phyloP scores from a whole-genome alignment of 345 rosid genomes.

The Chamaenerion angustifolium region DNA sequence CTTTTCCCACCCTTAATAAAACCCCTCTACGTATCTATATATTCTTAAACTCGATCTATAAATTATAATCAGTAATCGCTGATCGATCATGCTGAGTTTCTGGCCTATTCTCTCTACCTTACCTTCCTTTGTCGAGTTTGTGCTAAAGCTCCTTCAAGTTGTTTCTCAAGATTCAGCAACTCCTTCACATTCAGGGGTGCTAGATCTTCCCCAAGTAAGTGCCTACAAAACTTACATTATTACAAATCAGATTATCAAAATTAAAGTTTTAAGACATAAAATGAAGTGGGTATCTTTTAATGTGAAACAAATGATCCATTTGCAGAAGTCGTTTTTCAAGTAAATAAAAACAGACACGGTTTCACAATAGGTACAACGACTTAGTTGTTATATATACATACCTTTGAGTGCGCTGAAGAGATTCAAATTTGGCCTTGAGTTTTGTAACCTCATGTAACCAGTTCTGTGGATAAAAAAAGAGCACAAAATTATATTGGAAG shows the following conservation, averaged over 20 bases:
- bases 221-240: slow-evolving; percentile 15
- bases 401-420: slow-evolving; percentile 82
- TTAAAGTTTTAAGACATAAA: too few relatives aligned
- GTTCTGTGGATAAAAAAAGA: slow-evolving; percentile 25
- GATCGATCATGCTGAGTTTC: too few relatives aligned
- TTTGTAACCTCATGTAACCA: slow-evolving; percentile 71
- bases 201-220: slow-evolving; percentile 87
- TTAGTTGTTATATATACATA: too few relatives aligned
- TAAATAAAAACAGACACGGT: too few relatives aligned
- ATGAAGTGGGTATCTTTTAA: neutral
- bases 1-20: neutral
- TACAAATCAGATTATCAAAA: neutral
- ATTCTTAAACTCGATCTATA: too few relatives aligned
- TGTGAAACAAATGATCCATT: too few relatives aligned
- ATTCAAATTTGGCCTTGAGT: slow-evolving; percentile 63
- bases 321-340: too few relatives aligned
- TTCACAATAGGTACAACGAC: too few relatives aligned
- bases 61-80: too few relatives aligned
- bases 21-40: too few relatives aligned
- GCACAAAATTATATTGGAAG: neutral
- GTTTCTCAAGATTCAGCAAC: slow-evolving; percentile 64
- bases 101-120: too few relatives aligned
- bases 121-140: slow-evolving; percentile 76
- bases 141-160: slow-evolving; percentile 66
- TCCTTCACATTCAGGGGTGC: slow-evolving; percentile 63